Conservation (phyloP, 805 yeast species). For the Metschnikowia reukaufii region DNA sequence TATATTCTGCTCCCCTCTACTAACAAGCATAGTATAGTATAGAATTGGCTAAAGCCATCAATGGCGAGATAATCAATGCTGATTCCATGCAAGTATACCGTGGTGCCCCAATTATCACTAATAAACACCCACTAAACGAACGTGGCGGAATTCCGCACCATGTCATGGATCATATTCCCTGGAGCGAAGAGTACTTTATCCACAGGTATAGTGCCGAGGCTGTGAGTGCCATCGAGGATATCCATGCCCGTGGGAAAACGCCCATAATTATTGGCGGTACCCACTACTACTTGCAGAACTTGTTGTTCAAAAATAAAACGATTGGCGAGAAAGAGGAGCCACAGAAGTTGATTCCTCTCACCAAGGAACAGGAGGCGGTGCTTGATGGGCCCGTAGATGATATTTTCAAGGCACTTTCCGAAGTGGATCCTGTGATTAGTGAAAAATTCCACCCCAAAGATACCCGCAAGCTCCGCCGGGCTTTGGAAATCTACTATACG, state of each 20-base stretch:
- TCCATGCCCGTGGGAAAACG: conserved; percentile 63
- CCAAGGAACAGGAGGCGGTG: conserved; percentile 33
- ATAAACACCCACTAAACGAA: conserved; percentile 85
- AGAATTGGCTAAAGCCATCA: conserved; percentile 70
- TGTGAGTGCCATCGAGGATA: conserved; percentile 54
- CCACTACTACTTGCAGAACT: conserved; percentile 82
- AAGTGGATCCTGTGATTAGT: conserved; percentile 70
- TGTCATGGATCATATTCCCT: conserved; percentile 77
- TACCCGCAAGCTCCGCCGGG: conserved; percentile 70
- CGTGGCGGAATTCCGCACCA: conserved; percentile 78
- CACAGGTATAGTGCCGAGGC: conserved; percentile 81
- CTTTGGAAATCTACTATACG: conserved; percentile 71
- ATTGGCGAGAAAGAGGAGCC: conserved; percentile 37
- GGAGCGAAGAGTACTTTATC: conserved; percentile 81
- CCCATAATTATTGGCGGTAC: conserved; percentile 97
- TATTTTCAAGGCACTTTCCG: conserved; percentile 48
- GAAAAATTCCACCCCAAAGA: conserved; percentile 92
- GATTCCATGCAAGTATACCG: conserved; percentile 96
- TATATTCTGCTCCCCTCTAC: background rate
- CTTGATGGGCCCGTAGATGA: conserved; percentile 56
- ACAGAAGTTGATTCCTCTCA: conserved; percentile 33
- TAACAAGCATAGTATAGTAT: conserved; percentile 53
- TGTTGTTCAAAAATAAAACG: conserved; percentile 70
- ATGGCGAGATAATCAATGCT: conserved; percentile 92
- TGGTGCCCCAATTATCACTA: conserved; percentile 74